phyloP scores from a whole-genome alignment of 2,329 filamentous ascomycete species.

The Dryadomyces sulphureus region DNA sequence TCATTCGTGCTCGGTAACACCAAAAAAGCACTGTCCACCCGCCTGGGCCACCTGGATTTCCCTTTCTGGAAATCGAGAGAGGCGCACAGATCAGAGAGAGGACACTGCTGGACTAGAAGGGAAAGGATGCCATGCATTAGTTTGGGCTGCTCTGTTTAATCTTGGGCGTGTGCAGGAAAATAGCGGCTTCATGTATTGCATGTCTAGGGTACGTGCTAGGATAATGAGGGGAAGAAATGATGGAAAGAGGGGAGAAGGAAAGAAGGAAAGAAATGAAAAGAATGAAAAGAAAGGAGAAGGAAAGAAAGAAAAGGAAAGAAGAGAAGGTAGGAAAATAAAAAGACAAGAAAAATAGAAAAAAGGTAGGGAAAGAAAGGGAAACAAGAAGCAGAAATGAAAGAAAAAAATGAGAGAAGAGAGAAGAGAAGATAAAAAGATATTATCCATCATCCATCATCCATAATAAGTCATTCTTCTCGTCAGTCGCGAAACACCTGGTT shows the following conservation, averaged over 20 bases:
- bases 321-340: background rate
- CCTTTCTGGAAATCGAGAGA: background rate
- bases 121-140: no score
- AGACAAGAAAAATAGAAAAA: background rate
- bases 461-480: no score
- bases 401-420: background rate
- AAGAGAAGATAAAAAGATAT: background rate
- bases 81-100: background rate
- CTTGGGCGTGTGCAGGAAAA: no score
- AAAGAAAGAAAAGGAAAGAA: background rate
- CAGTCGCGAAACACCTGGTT: constrained; percentile 4
- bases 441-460: no score
- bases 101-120: background rate
- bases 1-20: no score
- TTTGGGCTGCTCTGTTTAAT: no score
- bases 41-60: background rate
- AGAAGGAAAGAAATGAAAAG: background rate
- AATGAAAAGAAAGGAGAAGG: background rate
- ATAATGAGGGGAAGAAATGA: background rate
- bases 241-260: background rate
- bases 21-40: no score
- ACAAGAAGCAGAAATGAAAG: background rate
- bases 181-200: no score
- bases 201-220: background rate
- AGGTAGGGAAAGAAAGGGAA: background rate